phyloP scores from a whole-genome alignment of 768 basidiomycete genomes.

The Epithele typhae region DNA sequence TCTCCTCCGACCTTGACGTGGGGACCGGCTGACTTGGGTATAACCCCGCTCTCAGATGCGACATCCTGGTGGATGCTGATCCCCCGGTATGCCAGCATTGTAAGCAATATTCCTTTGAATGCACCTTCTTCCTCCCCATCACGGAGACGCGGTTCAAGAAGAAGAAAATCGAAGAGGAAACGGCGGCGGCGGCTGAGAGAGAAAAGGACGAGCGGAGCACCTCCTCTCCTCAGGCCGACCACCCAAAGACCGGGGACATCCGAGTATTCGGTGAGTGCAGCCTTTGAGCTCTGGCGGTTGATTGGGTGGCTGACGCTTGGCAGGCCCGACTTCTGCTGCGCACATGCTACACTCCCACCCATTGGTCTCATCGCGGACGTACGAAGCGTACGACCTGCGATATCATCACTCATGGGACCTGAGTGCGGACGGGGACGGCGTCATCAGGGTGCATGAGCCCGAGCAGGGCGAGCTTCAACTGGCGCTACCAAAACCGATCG shows the following conservation, averaged over 20 bases:
- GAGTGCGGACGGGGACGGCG: constrained; percentile 76
- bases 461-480: constrained; percentile 50
- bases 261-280: constrained; percentile 46
- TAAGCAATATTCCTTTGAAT: constrained; percentile 89
- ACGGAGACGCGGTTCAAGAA: constrained; percentile 99
- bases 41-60: constrained; percentile 52
- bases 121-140: constrained; percentile 97
- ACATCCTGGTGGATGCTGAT: constrained; percentile 74
- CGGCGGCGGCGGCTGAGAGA: constrained; percentile 27
- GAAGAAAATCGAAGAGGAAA: constrained; percentile 78
- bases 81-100: constrained; percentile 90
- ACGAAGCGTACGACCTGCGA: constrained; percentile 83
- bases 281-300: background rate
- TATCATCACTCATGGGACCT: constrained; percentile 90
- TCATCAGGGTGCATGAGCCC: constrained; percentile 77
- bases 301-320: background rate
- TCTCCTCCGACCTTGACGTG: constrained; percentile 6
- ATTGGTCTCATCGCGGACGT: constrained; percentile 76
- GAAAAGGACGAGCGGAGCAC: constrained; percentile 31
- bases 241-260: constrained; percentile 48
- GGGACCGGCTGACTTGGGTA: constrained; percentile 5
- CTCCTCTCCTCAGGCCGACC: constrained; percentile 43
- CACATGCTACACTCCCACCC: constrained; percentile 90
- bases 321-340: constrained; percentile 84
- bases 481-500: constrained; percentile 56